phyloP scores from a whole-genome alignment of 371 early-diverging fungal species.

The Zancudomyces culisetae region DNA sequence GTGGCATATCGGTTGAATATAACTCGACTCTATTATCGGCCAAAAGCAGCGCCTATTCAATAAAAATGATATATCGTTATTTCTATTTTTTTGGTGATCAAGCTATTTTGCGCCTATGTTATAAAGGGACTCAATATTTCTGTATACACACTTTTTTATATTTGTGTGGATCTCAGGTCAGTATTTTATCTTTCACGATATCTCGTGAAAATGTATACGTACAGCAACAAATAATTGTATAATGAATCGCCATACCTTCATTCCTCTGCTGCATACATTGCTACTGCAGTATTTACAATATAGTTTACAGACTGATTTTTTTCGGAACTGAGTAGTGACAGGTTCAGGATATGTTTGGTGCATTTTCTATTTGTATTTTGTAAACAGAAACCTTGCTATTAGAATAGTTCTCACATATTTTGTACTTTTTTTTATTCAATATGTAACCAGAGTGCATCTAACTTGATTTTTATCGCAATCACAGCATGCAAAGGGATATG shows the following conservation, averaged over 20 bases:
- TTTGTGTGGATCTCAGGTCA: not conserved
- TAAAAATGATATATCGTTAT: not conserved
- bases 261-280: conserved; percentile 22
- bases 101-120: not conserved
- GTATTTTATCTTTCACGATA: too few relatives aligned
- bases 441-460: too few relatives aligned
- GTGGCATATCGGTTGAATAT: conserved; percentile 74
- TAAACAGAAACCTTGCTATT: too few relatives aligned
- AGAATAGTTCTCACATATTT: too few relatives aligned
- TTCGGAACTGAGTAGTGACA: conserved; percentile 6
- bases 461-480: too few relatives aligned
- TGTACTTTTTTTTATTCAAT: too few relatives aligned
- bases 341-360: not conserved
- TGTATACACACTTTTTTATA: not conserved
- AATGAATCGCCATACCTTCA: conserved; percentile 22
- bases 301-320: conserved; percentile 18
- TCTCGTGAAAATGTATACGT: too few relatives aligned
- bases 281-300: conserved; percentile 23
- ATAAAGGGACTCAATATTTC: not conserved
- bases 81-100: not conserved
- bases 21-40: conserved; percentile 73
- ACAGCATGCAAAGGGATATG: too few relatives aligned
- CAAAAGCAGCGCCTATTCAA: conserved; percentile 52
- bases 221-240: too few relatives aligned
- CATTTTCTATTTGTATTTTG: too few relatives aligned